These are phyloP conservation scores for Podospora appendiculata DNA, from an alignment of 495 filamentous ascomycete genomes.

Conservation along the genomic window DNA sequence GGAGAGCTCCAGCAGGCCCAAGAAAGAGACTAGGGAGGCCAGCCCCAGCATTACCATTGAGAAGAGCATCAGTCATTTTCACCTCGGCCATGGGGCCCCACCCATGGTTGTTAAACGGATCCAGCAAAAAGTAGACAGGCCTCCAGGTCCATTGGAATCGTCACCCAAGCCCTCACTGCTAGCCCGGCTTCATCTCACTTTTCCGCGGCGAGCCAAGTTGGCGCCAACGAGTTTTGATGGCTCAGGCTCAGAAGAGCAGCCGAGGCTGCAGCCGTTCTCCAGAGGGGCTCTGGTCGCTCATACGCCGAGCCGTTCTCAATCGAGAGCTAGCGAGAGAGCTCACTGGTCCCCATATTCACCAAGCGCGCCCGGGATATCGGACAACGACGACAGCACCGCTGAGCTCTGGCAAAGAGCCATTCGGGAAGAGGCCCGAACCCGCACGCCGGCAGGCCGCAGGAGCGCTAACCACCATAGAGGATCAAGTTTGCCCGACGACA, in stretches of 20 bases:
- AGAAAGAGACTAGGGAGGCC: conserved; percentile 16
- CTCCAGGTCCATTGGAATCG: neutral
- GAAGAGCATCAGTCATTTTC: conserved; percentile 24
- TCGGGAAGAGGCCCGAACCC: conserved; percentile 18
- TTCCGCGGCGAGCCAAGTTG: conserved; percentile 20
- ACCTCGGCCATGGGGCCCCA: conserved; percentile 18
- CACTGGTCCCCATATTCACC: neutral
- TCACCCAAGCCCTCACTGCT: conserved; percentile 22
- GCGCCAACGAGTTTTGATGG: conserved; percentile 12
- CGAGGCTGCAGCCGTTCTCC: neutral
- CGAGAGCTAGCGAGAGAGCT: neutral
- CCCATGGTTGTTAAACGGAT: conserved; percentile 20
- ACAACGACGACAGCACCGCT: conserved; percentile 9
- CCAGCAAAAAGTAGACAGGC: conserved; percentile 22
- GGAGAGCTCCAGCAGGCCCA: conserved; percentile 5
- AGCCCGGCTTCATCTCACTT: conserved; percentile 23
- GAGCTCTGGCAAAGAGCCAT: conserved; percentile 14
- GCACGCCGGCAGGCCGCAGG: conserved; percentile 3
- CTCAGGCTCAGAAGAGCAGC: neutral
- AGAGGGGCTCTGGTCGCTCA: neutral
- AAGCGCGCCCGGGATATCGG: conserved; percentile 2
- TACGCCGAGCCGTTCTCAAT: conserved; percentile 1
- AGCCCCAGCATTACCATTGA: conserved; percentile 18
- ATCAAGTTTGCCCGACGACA: conserved; percentile 4
- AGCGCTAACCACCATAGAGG: conserved; percentile 3